Evolutionary conservation across 2,329 filamentous ascomycete genomes (phyloP).

Genomic region (Microsporum audouinii): DNA sequence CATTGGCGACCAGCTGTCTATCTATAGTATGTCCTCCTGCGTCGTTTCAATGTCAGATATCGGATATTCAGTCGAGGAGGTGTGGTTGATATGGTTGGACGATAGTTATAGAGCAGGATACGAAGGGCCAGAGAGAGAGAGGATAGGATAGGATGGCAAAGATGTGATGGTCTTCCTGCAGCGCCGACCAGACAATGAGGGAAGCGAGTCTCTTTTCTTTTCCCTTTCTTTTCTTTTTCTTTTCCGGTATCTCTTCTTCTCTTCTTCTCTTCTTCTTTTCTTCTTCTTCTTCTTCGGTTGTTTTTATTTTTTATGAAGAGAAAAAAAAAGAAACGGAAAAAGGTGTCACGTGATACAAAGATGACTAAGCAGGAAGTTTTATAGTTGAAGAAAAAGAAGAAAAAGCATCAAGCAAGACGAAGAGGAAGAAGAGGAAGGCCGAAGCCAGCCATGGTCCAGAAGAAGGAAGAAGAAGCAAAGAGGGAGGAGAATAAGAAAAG

Average conservation of each 20-base stretch:
- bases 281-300: neutral
- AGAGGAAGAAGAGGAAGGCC: neutral
- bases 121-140: neutral
- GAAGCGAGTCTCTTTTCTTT: neutral
- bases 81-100: neutral
- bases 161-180: neutral
- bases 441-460: neutral
- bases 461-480: neutral
- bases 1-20: slow-evolving; percentile 33
- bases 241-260: neutral
- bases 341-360: neutral
- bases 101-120: neutral
- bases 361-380: neutral
- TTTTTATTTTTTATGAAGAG: neutral
- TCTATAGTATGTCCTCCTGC: neutral
- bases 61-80: neutral
- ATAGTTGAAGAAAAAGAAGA: neutral
- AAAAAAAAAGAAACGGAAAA: neutral
- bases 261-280: neutral
- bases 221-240: neutral
- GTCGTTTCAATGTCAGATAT: neutral
- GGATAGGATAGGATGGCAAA: neutral
- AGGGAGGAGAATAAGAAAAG: neutral
- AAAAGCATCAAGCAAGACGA: neutral
- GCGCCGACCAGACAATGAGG: neutral